Evolutionary conservation across 1,284 basidiomycete genomes (phyloP).

Genomic region (Schizophyllum commune): DNA sequence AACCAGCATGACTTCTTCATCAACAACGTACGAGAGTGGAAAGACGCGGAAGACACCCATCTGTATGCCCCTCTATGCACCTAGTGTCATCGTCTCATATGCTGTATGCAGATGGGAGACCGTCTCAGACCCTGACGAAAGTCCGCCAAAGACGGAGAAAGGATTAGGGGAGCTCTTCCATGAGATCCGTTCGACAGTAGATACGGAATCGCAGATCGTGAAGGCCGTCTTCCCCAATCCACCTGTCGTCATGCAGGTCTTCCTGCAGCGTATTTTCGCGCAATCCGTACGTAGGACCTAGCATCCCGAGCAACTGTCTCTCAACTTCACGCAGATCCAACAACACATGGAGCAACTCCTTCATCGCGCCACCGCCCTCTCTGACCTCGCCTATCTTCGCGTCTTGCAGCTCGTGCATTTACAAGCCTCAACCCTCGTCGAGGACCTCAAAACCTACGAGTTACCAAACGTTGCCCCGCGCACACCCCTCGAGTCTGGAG

Average conservation of each 20-base stretch:
- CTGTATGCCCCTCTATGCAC: conserved; percentile 41
- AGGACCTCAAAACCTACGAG: conserved; percentile 92
- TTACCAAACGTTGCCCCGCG: conserved; percentile 60
- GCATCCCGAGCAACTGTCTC: too few species aligned
- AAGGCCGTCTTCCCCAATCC: conserved; percentile 98
- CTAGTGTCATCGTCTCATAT: conserved; percentile 6
- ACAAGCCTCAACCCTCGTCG: conserved; percentile 74
- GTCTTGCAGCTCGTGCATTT: conserved; percentile 85
- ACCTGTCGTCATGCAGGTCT: conserved; percentile 97
- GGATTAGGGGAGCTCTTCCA: conserved; percentile 77
- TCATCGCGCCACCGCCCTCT: conserved; percentile 63
- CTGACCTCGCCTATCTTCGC: conserved; percentile 88
- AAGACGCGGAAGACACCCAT: conserved; percentile 45
- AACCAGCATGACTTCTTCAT: conserved; percentile 99
- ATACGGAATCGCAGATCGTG: conserved; percentile 95
- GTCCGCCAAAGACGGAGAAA: conserved; percentile 74
- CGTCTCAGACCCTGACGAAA: conserved; percentile 74
- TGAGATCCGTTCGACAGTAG: conserved; percentile 88
- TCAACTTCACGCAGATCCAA: conserved; percentile 61
- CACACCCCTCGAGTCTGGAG: conserved; percentile 50
- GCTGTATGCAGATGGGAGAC: conserved; percentile 61
- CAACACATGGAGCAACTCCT: conserved; percentile 88
- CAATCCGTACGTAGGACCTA: conserved; percentile 68
- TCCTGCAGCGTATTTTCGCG: conserved; percentile 95
- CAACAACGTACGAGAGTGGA: conserved; percentile 68